These are phyloP conservation scores for Spongispora temasekensis DNA, from an alignment of 1,284 basidiomycete genomes.

Conservation along the genomic window DNA sequence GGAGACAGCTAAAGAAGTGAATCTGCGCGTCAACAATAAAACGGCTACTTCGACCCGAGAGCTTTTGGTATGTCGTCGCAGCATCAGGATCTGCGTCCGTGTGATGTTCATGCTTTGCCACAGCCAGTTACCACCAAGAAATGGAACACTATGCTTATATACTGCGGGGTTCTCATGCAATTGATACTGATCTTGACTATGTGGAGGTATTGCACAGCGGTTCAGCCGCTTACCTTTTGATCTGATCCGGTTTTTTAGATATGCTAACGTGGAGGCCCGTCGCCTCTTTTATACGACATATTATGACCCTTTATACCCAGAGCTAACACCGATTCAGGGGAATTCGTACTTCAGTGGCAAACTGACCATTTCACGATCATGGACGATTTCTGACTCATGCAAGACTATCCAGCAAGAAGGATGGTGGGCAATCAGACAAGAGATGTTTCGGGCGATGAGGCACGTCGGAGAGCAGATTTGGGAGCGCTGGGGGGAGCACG, in stretches of 20 bases:
- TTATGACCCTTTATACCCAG: slow-evolving; percentile 72
- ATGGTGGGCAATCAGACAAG: slow-evolving; percentile 27
- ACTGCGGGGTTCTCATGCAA: slow-evolving; percentile 32
- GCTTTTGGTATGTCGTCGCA: slow-evolving; percentile 27
- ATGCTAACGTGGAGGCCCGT: slow-evolving; percentile 41
- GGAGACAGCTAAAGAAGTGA: slow-evolving; percentile 24
- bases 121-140: slow-evolving; percentile 20
- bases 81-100: background rate
- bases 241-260: slow-evolving; percentile 31
- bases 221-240: slow-evolving; percentile 1
- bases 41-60: slow-evolving; percentile 13
- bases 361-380: slow-evolving; percentile 26
- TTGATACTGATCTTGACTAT: slow-evolving; percentile 36
- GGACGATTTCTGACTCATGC: slow-evolving; percentile 32
- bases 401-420: slow-evolving; percentile 33
- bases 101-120: slow-evolving; percentile 10
- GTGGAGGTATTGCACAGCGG: slow-evolving; percentile 35
- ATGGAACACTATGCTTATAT: slow-evolving; percentile 27
- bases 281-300: slow-evolving; percentile 59
- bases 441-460: slow-evolving; percentile 24
- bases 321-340: slow-evolving; percentile 46
- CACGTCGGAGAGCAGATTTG: slow-evolving; percentile 32
- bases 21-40: slow-evolving; percentile 13
- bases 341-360: slow-evolving; percentile 23
- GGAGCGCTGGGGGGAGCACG: slow-evolving; percentile 35